These are phyloP conservation scores for Diddensiella transvaalensis DNA, from an alignment of 805 yeast genomes.

Conservation along the genomic window DNA sequence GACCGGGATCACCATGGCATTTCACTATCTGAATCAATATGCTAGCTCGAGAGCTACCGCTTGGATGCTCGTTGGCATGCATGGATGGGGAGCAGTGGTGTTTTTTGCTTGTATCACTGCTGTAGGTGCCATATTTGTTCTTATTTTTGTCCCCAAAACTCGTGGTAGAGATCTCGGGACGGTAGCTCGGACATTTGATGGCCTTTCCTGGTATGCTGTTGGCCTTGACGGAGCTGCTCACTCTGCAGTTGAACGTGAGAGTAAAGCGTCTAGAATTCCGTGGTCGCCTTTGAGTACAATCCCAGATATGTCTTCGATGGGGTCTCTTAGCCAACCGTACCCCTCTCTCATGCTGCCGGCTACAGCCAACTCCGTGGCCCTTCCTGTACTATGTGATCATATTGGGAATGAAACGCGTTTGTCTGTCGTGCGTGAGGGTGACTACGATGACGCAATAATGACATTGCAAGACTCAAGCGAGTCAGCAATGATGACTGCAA, in stretches of 20 bases:
- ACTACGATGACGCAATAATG: neutral
- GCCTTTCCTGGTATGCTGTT: conserved; percentile 37
- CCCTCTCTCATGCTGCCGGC: neutral
- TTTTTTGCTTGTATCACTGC: conserved; percentile 45
- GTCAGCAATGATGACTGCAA: neutral
- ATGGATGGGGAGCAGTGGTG: conserved; percentile 49
- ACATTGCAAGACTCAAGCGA: neutral
- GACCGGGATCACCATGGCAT: conserved; percentile 49
- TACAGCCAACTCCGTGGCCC: too few species aligned
- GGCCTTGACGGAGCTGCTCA: neutral
- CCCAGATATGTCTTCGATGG: neutral
- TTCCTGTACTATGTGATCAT: neutral
- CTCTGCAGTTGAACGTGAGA: too few species aligned
- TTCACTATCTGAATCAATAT: conserved; percentile 55
- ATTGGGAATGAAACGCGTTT: neutral
- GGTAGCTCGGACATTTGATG: conserved; percentile 49
- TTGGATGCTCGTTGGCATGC: conserved; percentile 44
- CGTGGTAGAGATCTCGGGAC: conserved; percentile 49
- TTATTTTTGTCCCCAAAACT: conserved; percentile 48
- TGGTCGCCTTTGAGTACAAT: neutral
- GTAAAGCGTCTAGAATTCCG: too few species aligned
- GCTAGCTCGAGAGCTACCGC: conserved; percentile 57
- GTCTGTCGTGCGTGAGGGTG: neutral
- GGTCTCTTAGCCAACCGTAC: neutral
- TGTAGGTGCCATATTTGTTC: conserved; percentile 41